A percentile compares a stretch with the other conserved stretches of the same genome.
Conservation (phyloP, 306 rosid genomes). For the Vicia sativa region DNA sequence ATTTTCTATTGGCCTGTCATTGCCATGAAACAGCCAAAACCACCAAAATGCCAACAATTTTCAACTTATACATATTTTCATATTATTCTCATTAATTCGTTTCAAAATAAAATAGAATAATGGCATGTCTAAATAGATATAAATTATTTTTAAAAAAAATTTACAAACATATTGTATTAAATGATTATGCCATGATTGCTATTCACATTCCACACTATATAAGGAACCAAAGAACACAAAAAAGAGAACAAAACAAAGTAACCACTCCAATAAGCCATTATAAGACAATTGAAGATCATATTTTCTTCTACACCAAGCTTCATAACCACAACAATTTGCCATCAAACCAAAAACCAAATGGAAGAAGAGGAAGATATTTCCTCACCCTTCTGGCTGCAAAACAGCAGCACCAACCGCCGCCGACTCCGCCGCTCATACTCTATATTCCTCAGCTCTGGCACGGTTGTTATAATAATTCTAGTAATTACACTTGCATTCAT, state of each 20-base stretch:
- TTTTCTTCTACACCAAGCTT: conserved; percentile 9
- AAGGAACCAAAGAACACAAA: conserved; percentile 33
- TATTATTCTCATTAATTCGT: conserved; percentile 9
- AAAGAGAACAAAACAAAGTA: conserved; percentile 17
- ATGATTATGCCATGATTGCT: neutral
- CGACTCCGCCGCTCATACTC: conserved; percentile 59
- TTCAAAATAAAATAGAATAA: neutral
- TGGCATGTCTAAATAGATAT: neutral
- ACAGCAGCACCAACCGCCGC: conserved; percentile 30
- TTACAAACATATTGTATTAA: neutral
- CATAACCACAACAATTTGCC: too few species aligned
- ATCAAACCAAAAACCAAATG: conserved; percentile 37
- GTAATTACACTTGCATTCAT: conserved; percentile 50
- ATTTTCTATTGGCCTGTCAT: conserved; percentile 49
- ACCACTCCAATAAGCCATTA: neutral
- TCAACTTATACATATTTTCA: neutral
- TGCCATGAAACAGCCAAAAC: conserved; percentile 48
- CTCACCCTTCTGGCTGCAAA: conserved; percentile 67
- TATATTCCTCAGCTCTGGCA: conserved; percentile 54
- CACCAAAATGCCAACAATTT: conserved; percentile 34
- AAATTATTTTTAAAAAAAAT: neutral
- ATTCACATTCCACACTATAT: conserved; percentile 18
- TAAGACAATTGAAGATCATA: neutral
- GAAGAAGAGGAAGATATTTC: conserved; percentile 50
- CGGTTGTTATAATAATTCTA: conserved; percentile 47